These are phyloP conservation scores for Sindora glabra DNA, from an alignment of 306 rosid genomes.

Conservation along the genomic window DNA sequence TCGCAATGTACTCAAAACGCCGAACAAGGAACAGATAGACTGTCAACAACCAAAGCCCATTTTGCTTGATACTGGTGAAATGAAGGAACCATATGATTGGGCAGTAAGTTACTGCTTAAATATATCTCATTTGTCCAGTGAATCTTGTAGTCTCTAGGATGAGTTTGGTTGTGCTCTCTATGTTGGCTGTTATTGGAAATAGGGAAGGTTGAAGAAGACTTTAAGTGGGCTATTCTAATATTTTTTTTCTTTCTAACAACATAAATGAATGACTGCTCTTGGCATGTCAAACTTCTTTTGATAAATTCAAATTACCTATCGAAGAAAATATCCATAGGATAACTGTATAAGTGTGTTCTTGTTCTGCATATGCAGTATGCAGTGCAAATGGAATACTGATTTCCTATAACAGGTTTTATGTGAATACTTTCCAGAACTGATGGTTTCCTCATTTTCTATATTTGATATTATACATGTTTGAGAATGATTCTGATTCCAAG, in stretches of 20 bases:
- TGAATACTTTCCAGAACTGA: background rate
- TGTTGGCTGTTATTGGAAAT: background rate
- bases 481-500: background rate
- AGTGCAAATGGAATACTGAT: background rate
- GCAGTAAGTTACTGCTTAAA: constrained; percentile 54
- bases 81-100: constrained; percentile 88
- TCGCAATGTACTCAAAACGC: constrained; percentile 57
- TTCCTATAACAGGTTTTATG: background rate
- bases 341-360: background rate
- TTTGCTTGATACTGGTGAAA: constrained; percentile 91
- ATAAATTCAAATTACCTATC: background rate
- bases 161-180: background rate
- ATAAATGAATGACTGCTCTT: background rate
- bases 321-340: no score
- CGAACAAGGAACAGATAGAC: constrained; percentile 58
- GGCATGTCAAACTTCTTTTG: background rate
- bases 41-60: constrained; percentile 90
- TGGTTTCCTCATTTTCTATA: background rate
- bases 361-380: background rate
- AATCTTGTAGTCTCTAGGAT: background rate
- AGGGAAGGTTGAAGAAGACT: constrained; percentile 11
- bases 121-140: constrained; percentile 5
- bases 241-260: no score
- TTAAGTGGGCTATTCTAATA: no score
- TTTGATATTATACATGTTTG: background rate